A percentile compares a stretch with the other conserved stretches of the same genome.
phyloP scores from a whole-genome alignment of 164 flowering plant species.

The Brasenia schreberi region DNA sequence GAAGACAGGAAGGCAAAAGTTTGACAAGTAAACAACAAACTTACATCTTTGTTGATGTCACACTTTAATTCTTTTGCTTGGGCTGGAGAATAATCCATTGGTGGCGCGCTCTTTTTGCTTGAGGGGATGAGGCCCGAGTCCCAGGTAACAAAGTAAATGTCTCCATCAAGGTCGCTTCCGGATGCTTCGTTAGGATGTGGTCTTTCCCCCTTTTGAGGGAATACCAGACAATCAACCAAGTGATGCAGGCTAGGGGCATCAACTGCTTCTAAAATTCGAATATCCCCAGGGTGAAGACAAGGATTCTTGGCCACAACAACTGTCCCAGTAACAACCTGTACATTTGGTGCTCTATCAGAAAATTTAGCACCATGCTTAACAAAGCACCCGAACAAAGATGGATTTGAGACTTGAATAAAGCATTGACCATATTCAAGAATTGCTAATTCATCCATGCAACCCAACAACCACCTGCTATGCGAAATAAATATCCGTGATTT shows the following conservation, averaged over 20 bases:
- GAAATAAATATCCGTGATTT: conserved; percentile 89
- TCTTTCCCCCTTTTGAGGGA: conserved; percentile 90
- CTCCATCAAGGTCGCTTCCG: conserved; percentile 98
- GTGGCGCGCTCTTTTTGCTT: conserved; percentile 51
- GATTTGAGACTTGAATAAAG: conserved; percentile 75
- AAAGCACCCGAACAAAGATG: conserved; percentile 60
- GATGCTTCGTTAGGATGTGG: conserved; percentile 95
- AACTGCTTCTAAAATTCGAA: conserved; percentile 82
- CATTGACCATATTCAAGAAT: conserved; percentile 89
- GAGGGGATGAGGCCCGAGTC: conserved; percentile 79
- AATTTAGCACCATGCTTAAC: conserved; percentile 62
- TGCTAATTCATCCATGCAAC: conserved; percentile 75
- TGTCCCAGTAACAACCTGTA: conserved; percentile 42
- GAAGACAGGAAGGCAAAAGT: too few relatives aligned
- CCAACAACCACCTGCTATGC: conserved; percentile 85
- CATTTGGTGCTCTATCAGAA: conserved; percentile 26
- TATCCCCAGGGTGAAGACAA: conserved; percentile 95
- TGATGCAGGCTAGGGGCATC: conserved; percentile 69
- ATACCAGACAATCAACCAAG: conserved; percentile 78
- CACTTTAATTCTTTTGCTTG: conserved; percentile 29
- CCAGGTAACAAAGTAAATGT: conserved; percentile 89
- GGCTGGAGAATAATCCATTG: conserved; percentile 72
- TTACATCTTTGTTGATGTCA: conserved; percentile 35
- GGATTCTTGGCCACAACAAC: conserved; percentile 91
- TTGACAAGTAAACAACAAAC: background rate